Conservation (phyloP, 2,329 filamentous ascomycete genomes). For the Rhexocercosporidium sp. region DNA sequence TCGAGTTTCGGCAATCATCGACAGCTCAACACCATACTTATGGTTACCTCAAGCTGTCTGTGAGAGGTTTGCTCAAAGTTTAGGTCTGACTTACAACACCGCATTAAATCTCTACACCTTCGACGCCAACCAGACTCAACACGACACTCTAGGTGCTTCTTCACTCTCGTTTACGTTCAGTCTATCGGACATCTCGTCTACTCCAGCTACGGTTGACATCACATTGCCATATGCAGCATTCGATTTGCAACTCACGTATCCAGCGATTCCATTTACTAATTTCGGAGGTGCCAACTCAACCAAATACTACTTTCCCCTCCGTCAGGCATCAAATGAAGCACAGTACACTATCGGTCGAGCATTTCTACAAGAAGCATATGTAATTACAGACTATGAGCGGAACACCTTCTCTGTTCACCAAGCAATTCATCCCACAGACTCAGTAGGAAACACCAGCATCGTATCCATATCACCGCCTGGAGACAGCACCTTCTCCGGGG, state of each 20-base stretch:
- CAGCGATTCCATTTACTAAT: constrained; percentile 49
- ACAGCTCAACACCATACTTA: constrained; percentile 67
- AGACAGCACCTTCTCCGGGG: constrained; percentile 37
- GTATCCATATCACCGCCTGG: constrained; percentile 28
- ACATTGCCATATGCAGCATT: constrained; percentile 43
- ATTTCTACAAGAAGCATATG: constrained; percentile 45
- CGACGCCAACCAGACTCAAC: constrained; percentile 58
- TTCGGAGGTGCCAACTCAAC: constrained; percentile 46
- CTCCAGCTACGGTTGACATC: constrained; percentile 51
- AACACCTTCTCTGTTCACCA: constrained; percentile 42
- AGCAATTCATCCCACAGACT: constrained; percentile 36
- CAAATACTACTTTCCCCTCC: constrained; percentile 47
- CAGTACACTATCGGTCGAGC: constrained; percentile 44
- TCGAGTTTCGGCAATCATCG: constrained; percentile 49
- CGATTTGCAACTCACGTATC: constrained; percentile 40
- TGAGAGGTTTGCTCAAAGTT: constrained; percentile 64
- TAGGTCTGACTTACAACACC: constrained; percentile 70
- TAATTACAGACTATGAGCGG: constrained; percentile 44
- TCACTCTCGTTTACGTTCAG: constrained; percentile 62
- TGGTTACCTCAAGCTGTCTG: constrained; percentile 67
- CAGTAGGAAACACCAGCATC: constrained; percentile 35
- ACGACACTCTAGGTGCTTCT: constrained; percentile 49
- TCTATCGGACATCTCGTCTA: constrained; percentile 51
- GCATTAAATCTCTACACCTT: constrained; percentile 69
- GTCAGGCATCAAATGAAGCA: constrained; percentile 35